Evolutionary conservation across 2,329 filamentous ascomycete species (phyloP).

Genomic region (Paecilomyces fulvus): DNA sequence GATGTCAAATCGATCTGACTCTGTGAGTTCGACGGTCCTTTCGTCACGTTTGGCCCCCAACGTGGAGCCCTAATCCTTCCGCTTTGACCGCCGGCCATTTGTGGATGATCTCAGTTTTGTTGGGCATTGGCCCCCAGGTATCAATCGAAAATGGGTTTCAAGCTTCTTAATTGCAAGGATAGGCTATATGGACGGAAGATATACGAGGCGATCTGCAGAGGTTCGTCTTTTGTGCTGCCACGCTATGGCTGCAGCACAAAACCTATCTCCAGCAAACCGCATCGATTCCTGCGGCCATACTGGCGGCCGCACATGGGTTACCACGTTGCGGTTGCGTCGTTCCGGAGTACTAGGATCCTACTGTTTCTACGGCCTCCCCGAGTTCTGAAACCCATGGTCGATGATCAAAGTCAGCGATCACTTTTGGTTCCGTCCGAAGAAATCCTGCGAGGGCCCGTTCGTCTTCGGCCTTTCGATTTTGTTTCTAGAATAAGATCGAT

Average conservation of each 20-base stretch:
- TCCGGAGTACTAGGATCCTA: not conserved
- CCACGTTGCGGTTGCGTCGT: not conserved
- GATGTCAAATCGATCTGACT: not conserved
- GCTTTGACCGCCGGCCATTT: not conserved
- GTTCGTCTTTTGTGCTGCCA: not conserved
- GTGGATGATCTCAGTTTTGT: not conserved
- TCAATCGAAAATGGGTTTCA: not conserved
- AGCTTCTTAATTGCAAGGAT: not conserved
- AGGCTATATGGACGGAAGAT: not conserved
- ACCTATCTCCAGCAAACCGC: not conserved
- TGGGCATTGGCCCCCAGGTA: not conserved
- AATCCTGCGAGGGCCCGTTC: not conserved
- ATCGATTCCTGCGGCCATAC: not conserved
- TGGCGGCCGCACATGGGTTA: not conserved
- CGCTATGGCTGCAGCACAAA: not conserved
- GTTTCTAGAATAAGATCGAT: not conserved
- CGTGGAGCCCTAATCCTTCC: not conserved
- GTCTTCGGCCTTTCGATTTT: not conserved
- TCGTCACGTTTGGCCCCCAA: not conserved
- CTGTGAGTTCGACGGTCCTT: not conserved
- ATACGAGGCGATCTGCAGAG: not conserved
- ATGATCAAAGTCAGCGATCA: not conserved
- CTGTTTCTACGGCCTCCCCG: not conserved
- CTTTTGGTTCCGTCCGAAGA: not conserved
- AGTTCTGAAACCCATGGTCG: not conserved